These are phyloP conservation scores for Tremella fuciformis DNA, from an alignment of 768 basidiomycete genomes.

Conservation along the genomic window DNA sequence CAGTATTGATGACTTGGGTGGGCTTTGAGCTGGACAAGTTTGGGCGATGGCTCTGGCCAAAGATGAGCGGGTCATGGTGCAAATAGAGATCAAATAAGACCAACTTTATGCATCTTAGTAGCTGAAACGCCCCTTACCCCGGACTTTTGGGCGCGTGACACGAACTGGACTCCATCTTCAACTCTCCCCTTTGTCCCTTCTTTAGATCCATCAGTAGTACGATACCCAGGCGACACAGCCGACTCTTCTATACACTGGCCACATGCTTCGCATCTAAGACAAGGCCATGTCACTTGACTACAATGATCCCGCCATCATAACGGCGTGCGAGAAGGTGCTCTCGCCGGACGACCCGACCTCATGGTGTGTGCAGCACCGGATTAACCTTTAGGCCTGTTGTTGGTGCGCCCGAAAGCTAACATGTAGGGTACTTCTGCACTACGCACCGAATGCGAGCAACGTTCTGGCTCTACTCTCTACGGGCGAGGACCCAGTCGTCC, in stretches of 20 bases:
- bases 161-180: too few species aligned
- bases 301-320: not conserved
- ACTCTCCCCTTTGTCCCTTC: too few species aligned
- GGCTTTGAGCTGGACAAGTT: conserved; percentile 3
- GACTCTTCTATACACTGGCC: too few species aligned
- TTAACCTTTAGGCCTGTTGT: not conserved
- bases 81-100: too few species aligned
- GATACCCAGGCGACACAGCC: too few species aligned
- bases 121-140: too few species aligned
- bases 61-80: not conserved
- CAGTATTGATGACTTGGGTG: conserved; percentile 5
- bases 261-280: too few species aligned
- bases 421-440: conserved; percentile 1
- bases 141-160: too few species aligned
- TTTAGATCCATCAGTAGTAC: too few species aligned
- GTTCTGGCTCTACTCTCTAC: not conserved
- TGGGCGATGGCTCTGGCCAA: not conserved
- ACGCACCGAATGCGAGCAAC: not conserved
- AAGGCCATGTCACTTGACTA: not conserved
- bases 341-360: conserved; percentile 4
- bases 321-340: not conserved
- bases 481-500: conserved; percentile 1
- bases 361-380: not conserved
- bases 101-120: too few species aligned
- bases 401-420: not conserved